Base-by-base conservation (phyloP, 192 early-diverging fungal species). In the Neocallimastix lanati region DNA sequence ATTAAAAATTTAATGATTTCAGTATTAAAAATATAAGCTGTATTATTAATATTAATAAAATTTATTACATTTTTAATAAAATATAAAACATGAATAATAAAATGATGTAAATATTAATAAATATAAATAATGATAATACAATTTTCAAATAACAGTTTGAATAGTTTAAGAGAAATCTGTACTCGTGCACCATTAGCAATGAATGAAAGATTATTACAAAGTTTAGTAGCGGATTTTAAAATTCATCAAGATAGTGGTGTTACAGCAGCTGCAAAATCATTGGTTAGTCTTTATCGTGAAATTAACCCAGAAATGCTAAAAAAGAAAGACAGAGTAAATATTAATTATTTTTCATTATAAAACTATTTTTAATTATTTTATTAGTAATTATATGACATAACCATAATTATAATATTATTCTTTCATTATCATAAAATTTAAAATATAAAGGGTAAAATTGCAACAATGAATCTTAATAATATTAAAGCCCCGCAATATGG, bases 301-400 rank as follows among this genome's bases (percentile, higher is more conserved):
- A 84, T 96, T 79, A 98, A 99, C 85, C 98, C 98, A 11, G 92
- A 95, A 85, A 83, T 99, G 88, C 88, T 99, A 28, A 87, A 90
- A 77, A 93, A 94, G 82, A 95, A 95, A 83, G 96, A 99, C 81
- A 88, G 98, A 76, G 87, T 81, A 85, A 28, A 28, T 82, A n/a
- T 25, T 21, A 76, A 40, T 29, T 2, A 15, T 79, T 9, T 12
- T 27, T 67, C 1, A 40, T 50, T n/a, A 2, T 2, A 76, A 28
- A n/a, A n/a, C n/a, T n/a, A n/a, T n/a, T n/a, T n/a, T n/a, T n/a
- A n/a, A n/a, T n/a, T n/a, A n/a, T n/a, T n/a, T n/a, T n/a, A n/a
- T n/a, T n/a, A n/a, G n/a, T n/a, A n/a, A n/a, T n/a, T n/a, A n/a
- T n/a, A n/a, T n/a, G n/a, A n/a, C n/a, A n/a, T n/a, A n/a, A n/a